phyloP scores from a whole-genome alignment of 2,329 filamentous ascomycete genomes.

The Pyrenophora seminiperda region DNA sequence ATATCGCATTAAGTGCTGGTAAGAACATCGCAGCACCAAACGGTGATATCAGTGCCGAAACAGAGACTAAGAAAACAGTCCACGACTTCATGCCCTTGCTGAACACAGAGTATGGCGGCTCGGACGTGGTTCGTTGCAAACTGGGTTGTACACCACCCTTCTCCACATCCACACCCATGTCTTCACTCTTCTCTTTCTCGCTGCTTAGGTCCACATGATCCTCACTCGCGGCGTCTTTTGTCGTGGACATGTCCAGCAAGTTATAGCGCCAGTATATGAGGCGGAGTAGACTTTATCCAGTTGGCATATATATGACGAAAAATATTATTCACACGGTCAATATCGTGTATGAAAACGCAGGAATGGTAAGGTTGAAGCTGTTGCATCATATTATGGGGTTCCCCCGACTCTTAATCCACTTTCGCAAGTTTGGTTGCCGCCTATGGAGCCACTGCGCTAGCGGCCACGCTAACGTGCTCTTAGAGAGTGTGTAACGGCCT shows the following conservation, averaged over 20 bases:
- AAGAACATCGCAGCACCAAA: constrained; percentile 48
- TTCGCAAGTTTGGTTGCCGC: neutral
- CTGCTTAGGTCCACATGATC: neutral
- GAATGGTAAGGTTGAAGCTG: neutral
- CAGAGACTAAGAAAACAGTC: constrained; percentile 56
- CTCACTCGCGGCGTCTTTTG: constrained; percentile 1
- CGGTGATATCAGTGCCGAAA: constrained; percentile 57
- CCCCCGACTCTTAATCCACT: constrained; percentile 1
- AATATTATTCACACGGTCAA: neutral
- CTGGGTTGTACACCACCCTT: constrained; percentile 13
- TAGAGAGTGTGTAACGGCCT: too few species aligned
- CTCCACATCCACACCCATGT: constrained; percentile 27
- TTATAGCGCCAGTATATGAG: neutral
- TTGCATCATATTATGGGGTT: constrained; percentile 2
- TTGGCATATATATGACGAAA: neutral
- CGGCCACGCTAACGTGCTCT: constrained; percentile 6
- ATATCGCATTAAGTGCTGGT: constrained; percentile 44
- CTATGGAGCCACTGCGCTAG: constrained; percentile 10
- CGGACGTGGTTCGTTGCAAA: constrained; percentile 31
- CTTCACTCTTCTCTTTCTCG: constrained; percentile 1
- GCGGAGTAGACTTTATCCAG: neutral
- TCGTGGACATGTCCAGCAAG: neutral
- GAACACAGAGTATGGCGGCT: constrained; percentile 40
- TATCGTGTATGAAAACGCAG: neutral
- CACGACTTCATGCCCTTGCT: constrained; percentile 50